Base-by-base conservation (phyloP, 129 eudicot genomes). In the Apium graveolens region DNA sequence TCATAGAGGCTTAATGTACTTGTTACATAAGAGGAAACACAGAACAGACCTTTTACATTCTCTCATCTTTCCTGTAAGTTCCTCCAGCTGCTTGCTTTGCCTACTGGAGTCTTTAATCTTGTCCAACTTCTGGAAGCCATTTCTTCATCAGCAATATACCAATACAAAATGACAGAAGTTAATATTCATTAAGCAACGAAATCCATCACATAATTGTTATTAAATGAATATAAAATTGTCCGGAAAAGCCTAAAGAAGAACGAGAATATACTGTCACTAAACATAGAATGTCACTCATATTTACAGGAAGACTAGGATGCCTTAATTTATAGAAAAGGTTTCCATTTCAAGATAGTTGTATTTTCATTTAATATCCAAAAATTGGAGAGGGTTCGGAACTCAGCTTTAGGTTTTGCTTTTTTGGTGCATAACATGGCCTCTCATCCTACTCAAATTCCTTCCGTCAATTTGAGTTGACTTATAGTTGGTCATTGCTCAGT, bases 51-150 rank as follows among this genome's bases (percentile, higher is more conserved):
- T 88, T 90, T 95, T 95, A 82, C 99, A 95, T 73, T 95, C 99
- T 85, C 97, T 88, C 99, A 95, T 95, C 88, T 87, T 92, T 83
- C 94, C 97, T 5, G 99, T 89, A 78, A 95, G 96, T 43, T 95
- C 97, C 84, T 95, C 99, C 87, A 95, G 86, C 90, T 95, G 99
- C 83, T 95, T 95, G 83, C 97, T 90, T 87, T 95, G 96, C 83
- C 99, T 90, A 75, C 51, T 90, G 79, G 99, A 85, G 82, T 95
- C 99, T 85, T 92, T 95, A 81, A 95, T 85, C 85, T 95, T 95
- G 82, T 92, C 97, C 86, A 95, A 85, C 89, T 95, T 95, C 81
- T 95, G 99, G 77, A 95, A 95, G 78, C 99, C 99, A 95, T 92
- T 95, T 79, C 99, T 95, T 79, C 45, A 80, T 24, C 79, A 73